Evolutionary conservation across 345 rosid genomes (phyloP), one percentile per base, ranked within the genome.

Genomic region (Gossypium thurberi): DNA sequence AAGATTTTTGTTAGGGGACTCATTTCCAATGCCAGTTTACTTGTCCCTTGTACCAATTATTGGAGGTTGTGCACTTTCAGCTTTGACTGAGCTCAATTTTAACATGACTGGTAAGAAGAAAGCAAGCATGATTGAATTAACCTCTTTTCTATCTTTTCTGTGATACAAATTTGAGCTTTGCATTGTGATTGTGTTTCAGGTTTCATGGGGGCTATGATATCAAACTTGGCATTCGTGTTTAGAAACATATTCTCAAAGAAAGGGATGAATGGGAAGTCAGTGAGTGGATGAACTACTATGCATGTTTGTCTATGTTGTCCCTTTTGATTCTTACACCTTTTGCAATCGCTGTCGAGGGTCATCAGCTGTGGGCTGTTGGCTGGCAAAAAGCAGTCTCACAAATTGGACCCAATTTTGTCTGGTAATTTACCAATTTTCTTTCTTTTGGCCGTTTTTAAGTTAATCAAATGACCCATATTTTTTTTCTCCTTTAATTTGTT

Each of bases 131-230:
- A 8, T 50, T 56, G 40, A 5, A 33, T 33, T 33, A 33, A 33
- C 7, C 40, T 33, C 40, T 33, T 33, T 44, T 12, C 50, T 12
- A 7, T 25, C 28, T 14, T 13, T 26, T 8, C 18, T 60, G 8
- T 28, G 8, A 37, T 9, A 17, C 2, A 40, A 37, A 33, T 37
- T 62, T 44, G 37, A 44, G 37, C 11, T 13, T 56, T 3, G 8
- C 14, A 5, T 21, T 71, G 3, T 2, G 11, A 12, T 6, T 74
- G 33, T 60, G 59, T 66, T 77, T 46, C 78, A 94, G 99, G 99
- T 72, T 94, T 94, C 70, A 90, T 94, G 99, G 99, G 99, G 25
- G 99, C 98, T 0, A 94, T 92, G 97, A 90, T 94, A 77, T 94
- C 99, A 2, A 94, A 94, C 75, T 78, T 92, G 82, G 98, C 98